These are phyloP conservation scores for Solanum virginianum DNA, from an alignment of 257 asterid genomes.

Conservation along the genomic window DNA sequence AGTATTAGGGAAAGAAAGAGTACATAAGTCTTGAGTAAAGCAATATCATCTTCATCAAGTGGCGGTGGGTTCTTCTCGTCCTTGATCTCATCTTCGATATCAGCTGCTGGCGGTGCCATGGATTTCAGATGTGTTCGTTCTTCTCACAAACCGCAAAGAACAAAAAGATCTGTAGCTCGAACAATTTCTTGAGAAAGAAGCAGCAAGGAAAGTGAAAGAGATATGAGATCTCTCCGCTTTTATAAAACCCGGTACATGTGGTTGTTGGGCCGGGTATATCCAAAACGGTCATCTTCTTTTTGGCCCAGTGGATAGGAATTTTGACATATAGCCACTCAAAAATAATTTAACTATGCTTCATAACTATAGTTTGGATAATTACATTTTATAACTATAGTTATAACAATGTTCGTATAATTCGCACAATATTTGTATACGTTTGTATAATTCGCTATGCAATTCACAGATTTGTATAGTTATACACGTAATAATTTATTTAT, in stretches of 20 bases:
- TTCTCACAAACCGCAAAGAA: background rate
- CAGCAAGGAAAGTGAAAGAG: background rate
- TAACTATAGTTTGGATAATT: too few species aligned
- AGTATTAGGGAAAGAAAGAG: background rate
- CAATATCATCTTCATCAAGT: constrained; percentile 85
- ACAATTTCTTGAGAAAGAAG: background rate
- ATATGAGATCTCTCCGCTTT: background rate
- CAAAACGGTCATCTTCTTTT: background rate
- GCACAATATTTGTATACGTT: too few species aligned
- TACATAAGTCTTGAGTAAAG: constrained; percentile 88
- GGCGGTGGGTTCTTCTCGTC: constrained; percentile 93
- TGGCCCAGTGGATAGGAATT: background rate
- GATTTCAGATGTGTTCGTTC: background rate
- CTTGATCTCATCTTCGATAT: constrained; percentile 70
- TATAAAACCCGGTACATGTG: background rate
- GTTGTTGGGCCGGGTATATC: background rate
- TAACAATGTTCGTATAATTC: too few species aligned
- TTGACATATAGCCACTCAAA: too few species aligned
- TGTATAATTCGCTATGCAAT: too few species aligned
- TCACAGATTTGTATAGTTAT: too few species aligned
- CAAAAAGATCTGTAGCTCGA: background rate
- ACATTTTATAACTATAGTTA: too few species aligned
- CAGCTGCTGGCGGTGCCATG: constrained; percentile 26
- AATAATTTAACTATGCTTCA: too few species aligned
- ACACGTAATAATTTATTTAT: too few species aligned